These are phyloP conservation scores for Botrytis paeoniae DNA, from an alignment of 2,329 filamentous ascomycete genomes.

Conservation along the genomic window DNA sequence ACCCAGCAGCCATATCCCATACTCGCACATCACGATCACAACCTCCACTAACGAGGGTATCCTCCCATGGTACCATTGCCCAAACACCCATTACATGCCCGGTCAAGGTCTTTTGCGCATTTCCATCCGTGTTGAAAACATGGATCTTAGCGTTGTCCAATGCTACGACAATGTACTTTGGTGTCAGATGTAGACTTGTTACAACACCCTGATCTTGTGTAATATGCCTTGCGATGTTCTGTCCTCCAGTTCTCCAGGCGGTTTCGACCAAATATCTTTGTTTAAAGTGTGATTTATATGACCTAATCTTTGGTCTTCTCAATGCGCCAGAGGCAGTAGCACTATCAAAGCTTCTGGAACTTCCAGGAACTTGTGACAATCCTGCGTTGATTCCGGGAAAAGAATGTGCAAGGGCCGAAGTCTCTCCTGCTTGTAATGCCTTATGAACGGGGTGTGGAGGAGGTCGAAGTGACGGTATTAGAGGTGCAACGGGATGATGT, in stretches of 20 bases:
- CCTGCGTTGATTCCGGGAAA: slow-evolving; percentile 45
- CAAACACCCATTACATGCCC: slow-evolving; percentile 99
- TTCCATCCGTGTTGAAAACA: slow-evolving; percentile 90
- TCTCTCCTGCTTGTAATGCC: slow-evolving; percentile 19
- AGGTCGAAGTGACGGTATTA: slow-evolving; percentile 29
- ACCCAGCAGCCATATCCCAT: slow-evolving; percentile 95
- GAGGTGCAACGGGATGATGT: slow-evolving; percentile 28
- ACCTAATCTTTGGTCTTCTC: slow-evolving; percentile 64
- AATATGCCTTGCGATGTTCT: slow-evolving; percentile 78
- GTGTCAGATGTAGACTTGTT: slow-evolving; percentile 88
- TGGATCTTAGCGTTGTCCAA: slow-evolving; percentile 98
- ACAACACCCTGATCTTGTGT: slow-evolving; percentile 96
- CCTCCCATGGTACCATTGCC: slow-evolving; percentile 98
- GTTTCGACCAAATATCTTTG: slow-evolving; percentile 96
- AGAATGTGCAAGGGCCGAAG: slow-evolving; percentile 38
- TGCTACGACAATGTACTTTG: slow-evolving; percentile 95
- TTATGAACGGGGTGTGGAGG: slow-evolving; percentile 34
- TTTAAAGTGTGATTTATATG: slow-evolving; percentile 96
- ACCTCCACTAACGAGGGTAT: slow-evolving; percentile 90
- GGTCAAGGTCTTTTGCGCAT: slow-evolving; percentile 81
- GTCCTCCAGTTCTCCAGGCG: slow-evolving; percentile 91
- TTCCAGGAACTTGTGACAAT: slow-evolving; percentile 37
- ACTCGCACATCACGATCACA: slow-evolving; percentile 96
- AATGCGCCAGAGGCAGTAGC: slow-evolving; percentile 40
- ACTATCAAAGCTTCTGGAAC: slow-evolving; percentile 55